phyloP scores from a whole-genome alignment of 768 basidiomycete genomes.

The Rhodotorula diobovata region DNA sequence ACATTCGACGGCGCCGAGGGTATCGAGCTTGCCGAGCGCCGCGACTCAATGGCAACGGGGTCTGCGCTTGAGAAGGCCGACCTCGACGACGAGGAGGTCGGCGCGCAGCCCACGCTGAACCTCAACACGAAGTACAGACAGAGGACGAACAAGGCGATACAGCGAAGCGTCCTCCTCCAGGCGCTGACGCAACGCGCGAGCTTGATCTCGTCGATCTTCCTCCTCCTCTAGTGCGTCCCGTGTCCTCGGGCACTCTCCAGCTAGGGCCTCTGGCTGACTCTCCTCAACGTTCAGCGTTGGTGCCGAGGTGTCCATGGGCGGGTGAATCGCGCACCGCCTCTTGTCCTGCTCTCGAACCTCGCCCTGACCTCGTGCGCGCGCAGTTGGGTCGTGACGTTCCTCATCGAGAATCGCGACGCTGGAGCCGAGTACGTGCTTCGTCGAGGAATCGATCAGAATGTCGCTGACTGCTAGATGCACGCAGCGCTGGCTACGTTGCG shows the following conservation, averaged over 20 bases:
- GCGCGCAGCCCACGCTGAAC: background rate
- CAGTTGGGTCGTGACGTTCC: conserved; percentile 28
- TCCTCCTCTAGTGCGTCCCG: conserved; percentile 17
- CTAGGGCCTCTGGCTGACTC: background rate
- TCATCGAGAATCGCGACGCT: conserved; percentile 18
- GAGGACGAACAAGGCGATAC: background rate
- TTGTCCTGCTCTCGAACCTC: no score
- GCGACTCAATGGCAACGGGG: background rate
- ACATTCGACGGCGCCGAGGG: background rate
- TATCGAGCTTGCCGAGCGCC: conserved; percentile 14
- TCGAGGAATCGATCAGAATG: rapidly evolving
- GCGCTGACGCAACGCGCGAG: conserved; percentile 5
- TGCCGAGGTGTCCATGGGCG: conserved; percentile 33
- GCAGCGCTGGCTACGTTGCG: conserved; percentile 25
- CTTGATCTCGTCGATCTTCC: conserved; percentile 10
- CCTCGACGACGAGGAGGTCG: background rate
- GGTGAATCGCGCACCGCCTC: background rate
- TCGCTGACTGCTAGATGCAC: background rate
- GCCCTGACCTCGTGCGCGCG: background rate
- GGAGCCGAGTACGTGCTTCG: conserved; percentile 5
- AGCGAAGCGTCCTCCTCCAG: background rate
- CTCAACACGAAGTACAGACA: background rate
- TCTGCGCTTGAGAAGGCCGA: background rate
- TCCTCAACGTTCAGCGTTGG: conserved; percentile 5
- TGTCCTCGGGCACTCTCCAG: no score